phyloP scores from a whole-genome alignment of 345 rosid genomes.

The Dovyalis caffra region DNA sequence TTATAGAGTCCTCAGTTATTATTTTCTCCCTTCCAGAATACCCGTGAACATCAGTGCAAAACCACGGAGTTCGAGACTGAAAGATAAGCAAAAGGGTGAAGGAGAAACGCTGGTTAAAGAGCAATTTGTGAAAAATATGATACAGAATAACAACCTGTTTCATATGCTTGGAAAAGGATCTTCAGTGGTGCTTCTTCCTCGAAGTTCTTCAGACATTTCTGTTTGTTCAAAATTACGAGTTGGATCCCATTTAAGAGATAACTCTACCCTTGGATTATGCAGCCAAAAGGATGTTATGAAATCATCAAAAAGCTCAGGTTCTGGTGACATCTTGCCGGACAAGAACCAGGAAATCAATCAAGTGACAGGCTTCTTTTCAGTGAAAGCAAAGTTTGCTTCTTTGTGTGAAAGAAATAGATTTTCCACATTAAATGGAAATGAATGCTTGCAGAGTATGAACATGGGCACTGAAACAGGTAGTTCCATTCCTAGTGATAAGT shows the following conservation, averaged over 20 bases:
- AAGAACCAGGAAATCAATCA: conserved; percentile 31
- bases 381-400: conserved; percentile 60
- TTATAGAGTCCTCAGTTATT: conserved; percentile 11
- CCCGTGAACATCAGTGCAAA: conserved; percentile 50
- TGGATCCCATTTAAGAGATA: conserved; percentile 59
- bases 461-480: conserved; percentile 28
- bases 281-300: conserved; percentile 37
- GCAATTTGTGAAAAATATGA: conserved; percentile 64
- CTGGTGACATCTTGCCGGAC: conserved; percentile 29
- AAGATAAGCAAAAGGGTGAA: conserved; percentile 85
- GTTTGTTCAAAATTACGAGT: conserved; percentile 64
- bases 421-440: conserved; percentile 33
- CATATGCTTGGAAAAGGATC: conserved; percentile 75
- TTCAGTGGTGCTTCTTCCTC: conserved; percentile 70
- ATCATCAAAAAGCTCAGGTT: conserved; percentile 36
- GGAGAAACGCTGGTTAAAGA: conserved; percentile 83
- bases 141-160: conserved; percentile 67
- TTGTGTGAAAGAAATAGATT: conserved; percentile 53
- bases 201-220: conserved; percentile 66
- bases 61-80: conserved; percentile 91
- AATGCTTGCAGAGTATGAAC: conserved; percentile 18
- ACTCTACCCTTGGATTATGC: conserved; percentile 35
- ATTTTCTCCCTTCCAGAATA: conserved; percentile 47
- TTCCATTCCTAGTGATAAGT: conserved; percentile 42
- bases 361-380: conserved; percentile 40